Conservation (phyloP, 257 asterid species). For the Galeopsis tetrahit region DNA sequence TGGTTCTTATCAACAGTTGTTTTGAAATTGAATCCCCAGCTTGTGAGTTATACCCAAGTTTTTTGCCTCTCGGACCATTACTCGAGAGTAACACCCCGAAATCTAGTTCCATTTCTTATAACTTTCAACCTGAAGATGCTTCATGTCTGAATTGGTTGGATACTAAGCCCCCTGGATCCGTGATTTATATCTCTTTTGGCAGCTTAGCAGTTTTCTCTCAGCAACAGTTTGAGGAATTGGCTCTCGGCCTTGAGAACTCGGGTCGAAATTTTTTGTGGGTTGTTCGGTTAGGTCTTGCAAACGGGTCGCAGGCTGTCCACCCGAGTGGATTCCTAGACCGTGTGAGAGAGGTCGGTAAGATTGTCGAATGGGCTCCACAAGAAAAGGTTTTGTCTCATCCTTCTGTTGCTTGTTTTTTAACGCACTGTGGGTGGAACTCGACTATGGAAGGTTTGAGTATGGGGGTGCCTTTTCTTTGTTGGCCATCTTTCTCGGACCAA, state of each 20-base stretch:
- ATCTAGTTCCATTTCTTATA: slow-evolving; percentile 19
- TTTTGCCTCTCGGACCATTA: not conserved
- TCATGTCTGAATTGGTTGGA: slow-evolving; percentile 47
- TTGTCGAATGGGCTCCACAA: slow-evolving; percentile 50
- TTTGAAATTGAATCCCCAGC: slow-evolving; percentile 26
- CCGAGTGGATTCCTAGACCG: slow-evolving; percentile 44
- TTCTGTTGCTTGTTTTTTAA: slow-evolving; percentile 43
- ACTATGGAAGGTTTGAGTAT: slow-evolving; percentile 39
- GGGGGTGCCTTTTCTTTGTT: slow-evolving; percentile 51
- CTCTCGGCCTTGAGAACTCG: slow-evolving; percentile 45
- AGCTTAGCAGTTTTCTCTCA: slow-evolving; percentile 36
- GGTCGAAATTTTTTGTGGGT: slow-evolving; percentile 47
- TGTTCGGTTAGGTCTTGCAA: slow-evolving; percentile 34
- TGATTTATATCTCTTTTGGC: slow-evolving; percentile 52
- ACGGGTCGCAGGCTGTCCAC: slow-evolving; percentile 28
- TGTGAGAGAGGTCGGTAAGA: slow-evolving; percentile 36
- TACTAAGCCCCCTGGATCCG: slow-evolving; percentile 35
- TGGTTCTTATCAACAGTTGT: slow-evolving; percentile 30
- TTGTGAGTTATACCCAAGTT: slow-evolving; percentile 30
- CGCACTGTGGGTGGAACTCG: slow-evolving; percentile 59
- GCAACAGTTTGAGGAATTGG: slow-evolving; percentile 39
- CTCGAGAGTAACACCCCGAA: slow-evolving; percentile 18
- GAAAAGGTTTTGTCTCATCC: slow-evolving; percentile 45
- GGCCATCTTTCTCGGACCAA: slow-evolving; percentile 53
- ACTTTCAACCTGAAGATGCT: slow-evolving; percentile 37